Conservation (phyloP, 1,284 basidiomycete genomes). For the Heimioporus punctisporus region DNA sequence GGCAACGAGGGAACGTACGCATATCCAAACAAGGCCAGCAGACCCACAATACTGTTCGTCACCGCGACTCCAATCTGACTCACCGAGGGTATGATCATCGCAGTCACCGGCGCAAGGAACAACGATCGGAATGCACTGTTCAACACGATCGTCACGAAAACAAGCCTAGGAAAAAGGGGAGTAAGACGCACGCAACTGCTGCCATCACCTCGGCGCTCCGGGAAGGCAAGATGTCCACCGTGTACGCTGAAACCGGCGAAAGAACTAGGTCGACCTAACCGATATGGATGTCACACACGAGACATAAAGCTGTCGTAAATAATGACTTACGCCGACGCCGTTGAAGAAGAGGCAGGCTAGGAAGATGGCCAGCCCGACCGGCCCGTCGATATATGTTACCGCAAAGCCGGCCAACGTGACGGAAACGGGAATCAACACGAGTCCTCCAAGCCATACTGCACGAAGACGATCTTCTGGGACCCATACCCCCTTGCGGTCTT, state of each 20-base stretch:
- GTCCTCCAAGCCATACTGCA: slow-evolving; percentile 49
- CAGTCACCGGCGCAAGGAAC: no score
- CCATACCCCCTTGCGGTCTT: slow-evolving; percentile 48
- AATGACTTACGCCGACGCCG: slow-evolving; percentile 43
- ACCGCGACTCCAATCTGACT: no score
- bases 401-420: slow-evolving; percentile 22
- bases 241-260: slow-evolving; percentile 54
- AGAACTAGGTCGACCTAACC: slow-evolving; percentile 46
- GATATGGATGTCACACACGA: no score
- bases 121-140: no score
- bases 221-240: slow-evolving; percentile 59
- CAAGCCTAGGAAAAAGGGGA: no score
- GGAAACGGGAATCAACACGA: slow-evolving; percentile 36
- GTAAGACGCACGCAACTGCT: slow-evolving; percentile 40
- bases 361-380: slow-evolving; percentile 41
- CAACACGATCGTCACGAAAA: no score
- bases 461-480: slow-evolving; percentile 64
- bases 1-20: no score
- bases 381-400: slow-evolving; percentile 39
- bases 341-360: slow-evolving; percentile 48
- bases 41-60: no score
- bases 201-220: slow-evolving; percentile 58
- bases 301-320: no score
- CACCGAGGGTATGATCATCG: no score
- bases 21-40: no score